These are phyloP conservation scores for Cystobasidium slooffiae DNA, from an alignment of 1,284 basidiomycete genomes.

Conservation along the genomic window DNA sequence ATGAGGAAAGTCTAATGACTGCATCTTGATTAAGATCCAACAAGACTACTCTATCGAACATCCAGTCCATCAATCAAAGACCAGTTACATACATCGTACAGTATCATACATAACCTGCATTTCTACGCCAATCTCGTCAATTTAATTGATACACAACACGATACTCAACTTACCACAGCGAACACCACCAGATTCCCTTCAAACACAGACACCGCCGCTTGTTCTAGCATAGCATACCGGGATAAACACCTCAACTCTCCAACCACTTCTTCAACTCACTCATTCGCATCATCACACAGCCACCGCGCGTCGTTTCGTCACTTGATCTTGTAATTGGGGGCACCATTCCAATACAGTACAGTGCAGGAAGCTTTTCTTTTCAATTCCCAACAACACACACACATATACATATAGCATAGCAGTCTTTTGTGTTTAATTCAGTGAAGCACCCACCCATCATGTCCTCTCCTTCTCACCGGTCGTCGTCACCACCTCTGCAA, in stretches of 20 bases:
- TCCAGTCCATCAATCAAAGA: too few relatives aligned
- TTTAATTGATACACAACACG: too few relatives aligned
- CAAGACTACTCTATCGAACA: too few relatives aligned
- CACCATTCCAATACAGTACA: neutral
- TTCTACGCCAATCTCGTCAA: too few relatives aligned
- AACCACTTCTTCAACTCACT: neutral
- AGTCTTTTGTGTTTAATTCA: too few relatives aligned
- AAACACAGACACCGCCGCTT: neutral
- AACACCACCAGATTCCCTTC: too few relatives aligned
- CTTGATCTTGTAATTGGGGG: neutral
- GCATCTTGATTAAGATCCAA: too few relatives aligned
- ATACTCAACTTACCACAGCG: too few relatives aligned
- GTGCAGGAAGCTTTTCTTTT: neutral
- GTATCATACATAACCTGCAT: too few relatives aligned
- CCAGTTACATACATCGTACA: too few relatives aligned
- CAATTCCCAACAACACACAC: neutral
- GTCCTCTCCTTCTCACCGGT: neutral
- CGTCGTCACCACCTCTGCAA: neutral
- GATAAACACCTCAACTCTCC: neutral
- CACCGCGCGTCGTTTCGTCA: conserved; percentile 2
- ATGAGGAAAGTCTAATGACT: too few relatives aligned
- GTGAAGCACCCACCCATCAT: neutral
- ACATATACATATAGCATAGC: too few relatives aligned
- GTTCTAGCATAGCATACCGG: neutral
- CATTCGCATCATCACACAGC: neutral